phyloP scores from a whole-genome alignment of 75 land plant genomes.

The Cupressus sempervirens region DNA sequence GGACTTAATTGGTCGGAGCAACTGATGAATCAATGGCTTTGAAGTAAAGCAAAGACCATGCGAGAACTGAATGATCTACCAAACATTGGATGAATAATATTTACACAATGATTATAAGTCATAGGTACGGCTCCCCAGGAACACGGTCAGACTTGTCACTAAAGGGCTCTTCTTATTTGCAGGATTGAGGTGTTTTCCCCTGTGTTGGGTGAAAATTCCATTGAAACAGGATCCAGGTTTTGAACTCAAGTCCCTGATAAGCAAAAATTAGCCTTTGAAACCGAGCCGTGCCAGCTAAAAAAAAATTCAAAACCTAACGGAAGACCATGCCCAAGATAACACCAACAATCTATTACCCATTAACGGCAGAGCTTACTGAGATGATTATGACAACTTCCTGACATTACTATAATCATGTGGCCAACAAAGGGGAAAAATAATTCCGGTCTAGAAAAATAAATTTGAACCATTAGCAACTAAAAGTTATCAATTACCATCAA shows the following conservation, averaged over 20 bases:
- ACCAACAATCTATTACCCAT: not conserved
- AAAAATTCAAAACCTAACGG: too few species aligned
- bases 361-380: not conserved
- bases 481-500: not conserved
- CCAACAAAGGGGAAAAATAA: not conserved
- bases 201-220: too few species aligned
- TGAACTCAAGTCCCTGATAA: not conserved
- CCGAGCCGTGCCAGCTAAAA: too few species aligned
- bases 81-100: not conserved
- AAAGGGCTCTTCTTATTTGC: too few species aligned
- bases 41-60: not conserved
- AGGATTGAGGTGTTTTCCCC: too few species aligned
- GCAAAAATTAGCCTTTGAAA: too few species aligned
- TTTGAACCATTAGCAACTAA: not conserved
- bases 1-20: not conserved
- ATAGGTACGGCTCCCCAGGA: too few species aligned
- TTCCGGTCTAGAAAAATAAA: not conserved
- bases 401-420: not conserved
- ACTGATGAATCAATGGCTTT: not conserved
- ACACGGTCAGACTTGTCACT: too few species aligned
- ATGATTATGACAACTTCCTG: not conserved
- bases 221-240: not conserved
- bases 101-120: too few species aligned
- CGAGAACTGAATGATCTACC: not conserved
- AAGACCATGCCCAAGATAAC: too few species aligned